A percentile compares a stretch with the other conserved stretches of the same genome.
Evolutionary conservation across 2,329 filamentous ascomycete species (phyloP).

Genomic region (Colletotrichum paranaense): DNA sequence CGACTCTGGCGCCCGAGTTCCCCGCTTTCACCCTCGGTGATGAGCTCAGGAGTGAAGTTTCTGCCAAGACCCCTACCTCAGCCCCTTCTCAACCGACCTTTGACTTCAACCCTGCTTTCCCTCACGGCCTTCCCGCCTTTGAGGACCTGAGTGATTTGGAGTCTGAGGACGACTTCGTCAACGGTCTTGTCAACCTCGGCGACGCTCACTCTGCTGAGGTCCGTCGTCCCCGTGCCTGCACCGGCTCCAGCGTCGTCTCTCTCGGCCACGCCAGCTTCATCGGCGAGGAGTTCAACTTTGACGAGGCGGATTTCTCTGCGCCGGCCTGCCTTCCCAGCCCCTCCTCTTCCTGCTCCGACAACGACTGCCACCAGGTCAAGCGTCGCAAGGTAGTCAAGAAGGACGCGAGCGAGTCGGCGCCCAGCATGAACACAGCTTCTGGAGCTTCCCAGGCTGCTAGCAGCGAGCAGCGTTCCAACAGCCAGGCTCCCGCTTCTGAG

Average conservation of each 20-base stretch:
- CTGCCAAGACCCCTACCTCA: slow-evolving; percentile 58
- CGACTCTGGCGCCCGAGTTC: slow-evolving; percentile 69
- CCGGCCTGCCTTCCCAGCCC: slow-evolving; percentile 73
- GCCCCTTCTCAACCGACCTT: slow-evolving; percentile 56
- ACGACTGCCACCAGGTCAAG: slow-evolving; percentile 66
- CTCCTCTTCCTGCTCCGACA: slow-evolving; percentile 62
- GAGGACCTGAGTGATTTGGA: slow-evolving; percentile 91
- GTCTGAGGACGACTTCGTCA: slow-evolving; percentile 54
- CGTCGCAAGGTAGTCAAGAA: slow-evolving; percentile 64
- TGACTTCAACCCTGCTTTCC: slow-evolving; percentile 61
- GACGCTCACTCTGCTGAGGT: slow-evolving; percentile 61
- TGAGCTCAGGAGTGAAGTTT: slow-evolving; percentile 66
- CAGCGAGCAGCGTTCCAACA: slow-evolving; percentile 48
- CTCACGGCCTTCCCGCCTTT: slow-evolving; percentile 76
- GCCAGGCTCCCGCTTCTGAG: slow-evolving; percentile 45
- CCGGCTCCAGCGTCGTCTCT: slow-evolving; percentile 74
- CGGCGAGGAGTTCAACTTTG: slow-evolving; percentile 76
- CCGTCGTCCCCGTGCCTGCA: slow-evolving; percentile 77
- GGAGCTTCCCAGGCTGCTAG: slow-evolving; percentile 47
- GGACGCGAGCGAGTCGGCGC: slow-evolving; percentile 46
- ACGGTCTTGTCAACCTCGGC: slow-evolving; percentile 39
- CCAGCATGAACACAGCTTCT: slow-evolving; percentile 57
- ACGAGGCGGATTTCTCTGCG: slow-evolving; percentile 72
- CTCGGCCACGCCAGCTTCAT: slow-evolving; percentile 83
- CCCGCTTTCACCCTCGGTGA: slow-evolving; percentile 73